Evolutionary conservation across 345 rosid genomes (phyloP), one percentile per base, ranked within the genome.

Genomic region (Moricandia arvensis): DNA sequence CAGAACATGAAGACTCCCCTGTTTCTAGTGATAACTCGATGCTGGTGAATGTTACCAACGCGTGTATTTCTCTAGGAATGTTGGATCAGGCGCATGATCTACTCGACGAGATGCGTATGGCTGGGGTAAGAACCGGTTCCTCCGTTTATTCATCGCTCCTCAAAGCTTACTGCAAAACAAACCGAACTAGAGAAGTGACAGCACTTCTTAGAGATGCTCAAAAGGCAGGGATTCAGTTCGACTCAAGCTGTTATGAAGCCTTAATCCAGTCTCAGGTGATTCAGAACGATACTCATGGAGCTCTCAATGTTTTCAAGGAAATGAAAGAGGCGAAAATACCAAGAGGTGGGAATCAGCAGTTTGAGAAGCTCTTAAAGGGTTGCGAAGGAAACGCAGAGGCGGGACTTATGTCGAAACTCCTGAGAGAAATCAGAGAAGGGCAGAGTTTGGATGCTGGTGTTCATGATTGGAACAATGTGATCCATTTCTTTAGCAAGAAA

Each of bases 1-100:
- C 87, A 7, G 97, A 92, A 83, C 88, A 76, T 80, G 93, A 87
- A 82, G 87, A 90, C 55, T 85, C 82, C 59, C 86, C 86, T 17
- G 82, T 82, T 77, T 92, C 93, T 43, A 83, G 77, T 75, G 97
- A 92, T 82, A 86, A 86, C 64, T 90, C 92, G 0, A 80, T 78
- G 21, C 78, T 92, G 77, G 84, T 82, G 74, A 85, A 88, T 38
- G 93, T 92, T 60, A 85, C 87, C 67, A 86, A 91, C 71, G 81
- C 89, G 0, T 95, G 97, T 82, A 90, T 95, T 75, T 84, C 96
- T 66, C 81, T 90, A 29, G 97, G 86, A 51, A 90, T 92, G 99
- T 83, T 95, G 73, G 97, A 92, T 78, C 86, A 88, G 79, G 97
- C 97, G 4, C 93, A 95, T 73, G 99, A 95, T 80, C 87, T 95